Base-by-base conservation (phyloP, 2,329 filamentous ascomycete genomes). In the Mycocentrospora acerina region DNA sequence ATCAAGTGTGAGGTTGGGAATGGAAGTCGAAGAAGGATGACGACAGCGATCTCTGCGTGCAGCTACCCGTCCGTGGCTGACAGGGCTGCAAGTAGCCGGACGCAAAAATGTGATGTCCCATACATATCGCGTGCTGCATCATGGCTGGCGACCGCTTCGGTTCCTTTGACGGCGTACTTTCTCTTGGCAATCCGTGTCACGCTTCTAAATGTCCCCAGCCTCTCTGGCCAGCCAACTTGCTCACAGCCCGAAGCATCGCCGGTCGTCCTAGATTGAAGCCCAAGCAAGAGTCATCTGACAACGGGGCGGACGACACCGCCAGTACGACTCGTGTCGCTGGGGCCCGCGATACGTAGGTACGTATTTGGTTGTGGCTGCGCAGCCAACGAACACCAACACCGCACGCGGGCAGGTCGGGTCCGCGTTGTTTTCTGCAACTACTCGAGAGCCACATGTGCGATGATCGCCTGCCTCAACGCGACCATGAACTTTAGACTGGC, bases 381-480 rank as follows among this genome's bases (percentile, higher is more conserved):
- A n/a, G n/a, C n/a, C n/a, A n/a, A n/a, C n/a, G n/a, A n/a, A 48
- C 48, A 44, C 46, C 35, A 29, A 40, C 49, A 49, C 50, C 40
- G 38, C n/a, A 9, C 52, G 55, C 42, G 48, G 50, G 48, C 55
- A 55, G 37, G 39, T 44, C 53, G 44, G 51, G 59, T 56, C 52
- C 53, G 53, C 53, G 40, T 38, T 52, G 56, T 46, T 44, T 46
- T 36, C 40, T 39, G 42, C 33, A 35, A 22, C 19, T 22, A 22
- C 37, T 45, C 40, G 37, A 48, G 48, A 42, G 42, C 46, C 38
- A 38, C 46, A 42, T 42, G 46, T 51, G 54, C 55, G 53, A 60
- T 51, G 53, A 55, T 55, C 51, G 48, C 43, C 50, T 53, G 19
- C 5, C n/a, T n/a, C 19, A 22, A 22, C 5, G 19, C 19, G 19